phyloP scores from a whole-genome alignment of 2,329 filamentous ascomycete species.

The Cladosporium halotolerans region DNA sequence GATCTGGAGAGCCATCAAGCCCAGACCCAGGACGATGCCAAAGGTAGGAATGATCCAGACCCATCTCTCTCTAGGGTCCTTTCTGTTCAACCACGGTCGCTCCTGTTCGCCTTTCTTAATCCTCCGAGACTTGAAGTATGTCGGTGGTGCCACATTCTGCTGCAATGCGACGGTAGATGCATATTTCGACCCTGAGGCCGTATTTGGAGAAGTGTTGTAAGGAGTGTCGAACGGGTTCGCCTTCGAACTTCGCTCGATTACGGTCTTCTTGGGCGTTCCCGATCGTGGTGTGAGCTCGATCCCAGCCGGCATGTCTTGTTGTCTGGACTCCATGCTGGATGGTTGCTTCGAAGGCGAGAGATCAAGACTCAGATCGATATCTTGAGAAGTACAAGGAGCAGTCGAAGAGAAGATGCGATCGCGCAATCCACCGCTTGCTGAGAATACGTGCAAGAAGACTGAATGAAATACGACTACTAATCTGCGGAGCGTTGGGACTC shows the following conservation, averaged over 20 bases:
- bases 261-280: background rate
- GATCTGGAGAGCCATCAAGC: slow-evolving; percentile 62
- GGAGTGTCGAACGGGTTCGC: slow-evolving; percentile 35
- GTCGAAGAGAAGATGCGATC: background rate
- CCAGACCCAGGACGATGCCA: slow-evolving; percentile 63
- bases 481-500: too few species aligned
- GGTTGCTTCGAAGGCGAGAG: too few species aligned
- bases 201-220: slow-evolving; percentile 39
- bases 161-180: slow-evolving; percentile 37
- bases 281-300: slow-evolving; percentile 1
- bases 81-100: slow-evolving; percentile 70
- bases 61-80: slow-evolving; percentile 77
- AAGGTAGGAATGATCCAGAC: slow-evolving; percentile 71
- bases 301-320: background rate
- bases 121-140: slow-evolving; percentile 67
- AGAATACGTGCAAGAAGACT: too few species aligned
- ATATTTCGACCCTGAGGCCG: slow-evolving; percentile 38
- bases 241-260: background rate
- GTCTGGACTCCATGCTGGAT: background rate
- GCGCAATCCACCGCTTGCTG: background rate
- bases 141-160: slow-evolving; percentile 21
- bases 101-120: slow-evolving; percentile 67
- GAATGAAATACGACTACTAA: too few species aligned
- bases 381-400: too few species aligned
- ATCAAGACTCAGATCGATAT: too few species aligned